Evolutionary conservation across 2,329 filamentous ascomycete species (phyloP).

Genomic region (Colletotrichum destructivum): DNA sequence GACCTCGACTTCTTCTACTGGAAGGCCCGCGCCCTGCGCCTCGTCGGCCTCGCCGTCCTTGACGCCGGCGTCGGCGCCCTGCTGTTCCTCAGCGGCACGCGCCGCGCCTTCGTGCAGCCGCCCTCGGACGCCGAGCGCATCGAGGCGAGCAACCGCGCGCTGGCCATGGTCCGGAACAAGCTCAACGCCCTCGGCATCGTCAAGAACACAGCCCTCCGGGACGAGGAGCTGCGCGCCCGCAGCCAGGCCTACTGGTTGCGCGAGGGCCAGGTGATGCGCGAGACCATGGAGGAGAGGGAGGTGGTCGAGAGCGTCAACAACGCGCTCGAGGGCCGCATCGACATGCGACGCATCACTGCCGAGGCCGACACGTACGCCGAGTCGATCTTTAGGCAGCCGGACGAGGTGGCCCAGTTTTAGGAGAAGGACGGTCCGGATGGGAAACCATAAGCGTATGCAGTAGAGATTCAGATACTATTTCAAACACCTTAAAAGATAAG

Average conservation of each 20-base stretch:
- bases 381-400: conserved; percentile 56
- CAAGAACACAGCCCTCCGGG: conserved; percentile 83
- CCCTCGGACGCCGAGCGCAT: conserved; percentile 76
- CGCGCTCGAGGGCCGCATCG: conserved; percentile 74
- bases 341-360: conserved; percentile 72
- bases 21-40: conserved; percentile 75
- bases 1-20: conserved; percentile 83
- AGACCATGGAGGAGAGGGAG: conserved; percentile 84
- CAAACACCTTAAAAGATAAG: too few species aligned
- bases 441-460: neutral
- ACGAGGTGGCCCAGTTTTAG: conserved; percentile 34
- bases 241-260: conserved; percentile 84
- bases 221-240: conserved; percentile 77
- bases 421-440: conserved; percentile 22
- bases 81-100: conserved; percentile 84
- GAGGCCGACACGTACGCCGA: conserved; percentile 76
- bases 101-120: conserved; percentile 80
- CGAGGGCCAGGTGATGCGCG: conserved; percentile 79
- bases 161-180: conserved; percentile 76
- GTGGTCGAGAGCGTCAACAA: conserved; percentile 80
- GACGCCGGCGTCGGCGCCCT: conserved; percentile 75
- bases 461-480: neutral
- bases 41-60: conserved; percentile 73
- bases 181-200: conserved; percentile 82
- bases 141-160: conserved; percentile 67